Evolutionary conservation across 2,329 filamentous ascomycete genomes (phyloP), one percentile per base, ranked within the genome.

Genomic region (Boeremia exigua): DNA sequence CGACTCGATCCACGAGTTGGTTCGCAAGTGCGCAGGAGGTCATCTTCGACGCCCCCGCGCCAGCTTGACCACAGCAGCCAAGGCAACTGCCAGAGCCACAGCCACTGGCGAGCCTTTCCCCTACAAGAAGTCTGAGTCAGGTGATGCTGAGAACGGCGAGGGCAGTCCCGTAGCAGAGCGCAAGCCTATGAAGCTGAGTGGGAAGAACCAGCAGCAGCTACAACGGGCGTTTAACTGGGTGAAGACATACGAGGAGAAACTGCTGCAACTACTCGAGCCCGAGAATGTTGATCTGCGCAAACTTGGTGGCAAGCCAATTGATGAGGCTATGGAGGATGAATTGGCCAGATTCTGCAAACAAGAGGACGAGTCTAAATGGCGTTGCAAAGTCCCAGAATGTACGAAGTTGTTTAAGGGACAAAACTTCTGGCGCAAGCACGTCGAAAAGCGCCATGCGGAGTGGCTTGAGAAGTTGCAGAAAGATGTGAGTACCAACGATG

Each of bases 191-290:
- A 87, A 85, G 56, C 82, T 87, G 14, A 84, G 83, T 23, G 87
- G 83, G 46, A 96, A 96, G 79, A 87, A 88, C 4, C 92, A 96
- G 68, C 92, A 96, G 73, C 95, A 98, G 73, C 85, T 98, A 12
- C 90, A 96, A 69, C 89, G 93, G 54, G 95, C 95, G 0, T 98
- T 92, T 79, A 99, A 98, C 71, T 99, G 96, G 95, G 96, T 99
- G 57, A 96, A 90, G 80, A 98, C 95, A 0, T 99, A 96, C 69
- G 95, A 99, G 73, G 95, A 99, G 71, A 99, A 99, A 79, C 84
- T 99, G 47, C 81, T 91, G 72, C 93, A 97, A 74, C 90, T 98
- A 42, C 82, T 99, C 12, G 94, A 98, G 63, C 95, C 95, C 0
- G 91, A 95, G 50, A 87, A 88, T 45, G 90, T 90, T 23, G 92